phyloP scores from a whole-genome alignment of 192 early-diverging fungal genomes.

The Rhizophagus clarus region DNA sequence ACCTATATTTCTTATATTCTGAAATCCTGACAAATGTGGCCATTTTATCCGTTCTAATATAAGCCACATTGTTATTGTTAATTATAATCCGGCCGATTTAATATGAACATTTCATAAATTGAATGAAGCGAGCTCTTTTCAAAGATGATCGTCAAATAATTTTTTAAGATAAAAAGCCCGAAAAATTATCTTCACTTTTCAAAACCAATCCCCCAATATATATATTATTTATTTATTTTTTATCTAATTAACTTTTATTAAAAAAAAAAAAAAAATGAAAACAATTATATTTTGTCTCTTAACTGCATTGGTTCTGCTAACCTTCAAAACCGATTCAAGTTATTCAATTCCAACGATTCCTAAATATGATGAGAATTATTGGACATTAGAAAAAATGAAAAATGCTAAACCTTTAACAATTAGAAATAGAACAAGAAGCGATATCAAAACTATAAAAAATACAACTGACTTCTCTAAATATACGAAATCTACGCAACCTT shows the following conservation, averaged over 20 bases:
- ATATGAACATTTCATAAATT: too few relatives aligned
- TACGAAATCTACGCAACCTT: background rate
- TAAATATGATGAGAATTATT: constrained; percentile 3
- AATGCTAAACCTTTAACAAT: background rate
- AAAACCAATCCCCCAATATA: constrained; percentile 12
- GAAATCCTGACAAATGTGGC: too few relatives aligned
- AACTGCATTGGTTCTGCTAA: background rate
- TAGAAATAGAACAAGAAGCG: constrained; percentile 5
- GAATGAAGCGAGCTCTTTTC: background rate
- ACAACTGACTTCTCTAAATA: constrained; percentile 6
- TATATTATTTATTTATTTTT: background rate
- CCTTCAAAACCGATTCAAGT: constrained; percentile 8
- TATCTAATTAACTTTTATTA: background rate
- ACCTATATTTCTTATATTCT: too few relatives aligned
- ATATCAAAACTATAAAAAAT: constrained; percentile 1
- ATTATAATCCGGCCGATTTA: too few relatives aligned
- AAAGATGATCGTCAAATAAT: constrained; percentile 6
- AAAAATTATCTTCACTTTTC: constrained; percentile 10
- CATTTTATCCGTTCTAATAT: too few relatives aligned
- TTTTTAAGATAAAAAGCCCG: constrained; percentile 2
- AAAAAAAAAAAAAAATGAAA: constrained; percentile 12
- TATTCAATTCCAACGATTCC: constrained; percentile 8
- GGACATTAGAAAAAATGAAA: constrained; percentile 4
- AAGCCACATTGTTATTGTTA: too few relatives aligned
- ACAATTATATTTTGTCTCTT: constrained; percentile 11